Percentiles rank a stretch among this genome's conserved stretches.
Evolutionary conservation across 805 yeast species (phyloP).

Genomic region (Torulaspora microellipsoides): DNA sequence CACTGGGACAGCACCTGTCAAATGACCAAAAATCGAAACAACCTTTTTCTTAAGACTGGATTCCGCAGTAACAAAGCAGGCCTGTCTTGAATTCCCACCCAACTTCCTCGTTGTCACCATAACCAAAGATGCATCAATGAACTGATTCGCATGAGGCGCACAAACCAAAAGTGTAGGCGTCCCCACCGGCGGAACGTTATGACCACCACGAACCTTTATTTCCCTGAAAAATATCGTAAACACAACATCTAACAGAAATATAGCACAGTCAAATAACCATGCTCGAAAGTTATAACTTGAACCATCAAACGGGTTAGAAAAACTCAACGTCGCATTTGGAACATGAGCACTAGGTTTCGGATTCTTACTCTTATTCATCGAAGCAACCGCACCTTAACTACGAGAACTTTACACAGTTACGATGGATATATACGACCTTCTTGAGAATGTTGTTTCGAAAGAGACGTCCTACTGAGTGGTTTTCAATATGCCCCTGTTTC

Average conservation of each 20-base stretch:
- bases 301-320: constrained; percentile 29
- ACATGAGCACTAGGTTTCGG: constrained; percentile 19
- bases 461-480: too few species aligned
- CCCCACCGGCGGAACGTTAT: constrained; percentile 29
- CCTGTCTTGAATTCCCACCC: constrained; percentile 42
- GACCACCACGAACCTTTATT: constrained; percentile 62
- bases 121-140: constrained; percentile 73
- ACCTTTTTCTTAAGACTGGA: constrained; percentile 56
- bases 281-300: constrained; percentile 19
- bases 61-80: constrained; percentile 81
- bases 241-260: constrained; percentile 28
- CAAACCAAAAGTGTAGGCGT: constrained; percentile 69
- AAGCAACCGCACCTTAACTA: too few species aligned
- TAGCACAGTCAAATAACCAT: constrained; percentile 30
- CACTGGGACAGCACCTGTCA: constrained; percentile 81
- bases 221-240: constrained; percentile 60
- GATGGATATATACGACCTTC: too few species aligned
- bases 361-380: too few species aligned
- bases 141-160: constrained; percentile 86
- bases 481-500: too few species aligned
- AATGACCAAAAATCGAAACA: constrained; percentile 70
- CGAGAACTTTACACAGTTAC: too few species aligned
- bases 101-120: constrained; percentile 64
- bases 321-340: constrained; percentile 17
- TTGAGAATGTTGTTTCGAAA: too few species aligned